phyloP scores from a whole-genome alignment of 495 filamentous ascomycete species.

The Penicillium maclennaniae region DNA sequence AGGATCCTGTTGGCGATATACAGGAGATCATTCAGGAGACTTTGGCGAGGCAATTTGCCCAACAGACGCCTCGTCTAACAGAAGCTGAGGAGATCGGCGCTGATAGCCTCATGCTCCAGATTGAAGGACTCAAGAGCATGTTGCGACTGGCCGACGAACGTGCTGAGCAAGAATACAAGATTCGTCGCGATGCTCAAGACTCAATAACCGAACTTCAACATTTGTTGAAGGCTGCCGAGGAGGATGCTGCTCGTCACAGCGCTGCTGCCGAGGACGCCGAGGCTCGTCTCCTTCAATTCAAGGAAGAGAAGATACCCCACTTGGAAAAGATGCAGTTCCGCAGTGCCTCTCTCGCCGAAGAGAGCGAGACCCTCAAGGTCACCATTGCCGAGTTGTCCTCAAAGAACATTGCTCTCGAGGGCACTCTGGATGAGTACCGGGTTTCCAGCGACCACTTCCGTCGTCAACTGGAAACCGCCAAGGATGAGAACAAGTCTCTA shows the following conservation, averaged over 20 bases:
- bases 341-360: slow-evolving; percentile 57
- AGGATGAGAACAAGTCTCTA: slow-evolving; percentile 55
- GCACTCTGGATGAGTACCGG: slow-evolving; percentile 59
- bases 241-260: slow-evolving; percentile 64
- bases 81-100: slow-evolving; percentile 46
- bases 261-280: slow-evolving; percentile 66
- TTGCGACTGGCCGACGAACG: slow-evolving; percentile 47
- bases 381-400: slow-evolving; percentile 58
- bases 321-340: slow-evolving; percentile 53
- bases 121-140: slow-evolving; percentile 52
- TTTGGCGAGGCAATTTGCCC: slow-evolving; percentile 35
- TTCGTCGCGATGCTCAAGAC: slow-evolving; percentile 67
- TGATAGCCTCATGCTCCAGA: slow-evolving; percentile 51
- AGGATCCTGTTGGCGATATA: slow-evolving; percentile 39
- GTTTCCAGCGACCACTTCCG: slow-evolving; percentile 54
- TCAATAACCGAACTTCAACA: slow-evolving; percentile 66
- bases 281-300: slow-evolving; percentile 47
- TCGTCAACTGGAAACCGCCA: slow-evolving; percentile 49
- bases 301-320: slow-evolving; percentile 50
- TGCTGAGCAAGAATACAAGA: slow-evolving; percentile 58
- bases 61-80: slow-evolving; percentile 30
- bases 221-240: slow-evolving; percentile 68
- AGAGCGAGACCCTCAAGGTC: slow-evolving; percentile 61
- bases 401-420: slow-evolving; percentile 55
- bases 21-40: slow-evolving; percentile 47